Evolutionary conservation across 1,284 basidiomycete genomes (phyloP).

Genomic region (Phaffia rhodozyma): DNA sequence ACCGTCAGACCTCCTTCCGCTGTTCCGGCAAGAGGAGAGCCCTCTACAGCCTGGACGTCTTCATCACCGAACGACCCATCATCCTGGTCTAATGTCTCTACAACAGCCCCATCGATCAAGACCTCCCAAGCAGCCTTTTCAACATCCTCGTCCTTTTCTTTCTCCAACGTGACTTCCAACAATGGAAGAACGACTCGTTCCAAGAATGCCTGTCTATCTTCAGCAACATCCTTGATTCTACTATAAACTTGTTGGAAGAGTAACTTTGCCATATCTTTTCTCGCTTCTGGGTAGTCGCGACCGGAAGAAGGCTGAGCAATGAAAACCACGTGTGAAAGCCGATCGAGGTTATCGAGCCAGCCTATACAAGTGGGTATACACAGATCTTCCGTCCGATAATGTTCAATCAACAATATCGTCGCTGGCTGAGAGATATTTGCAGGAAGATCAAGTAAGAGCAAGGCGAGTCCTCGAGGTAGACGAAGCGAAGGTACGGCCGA

Average conservation of each 20-base stretch:
- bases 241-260: slow-evolving; percentile 36
- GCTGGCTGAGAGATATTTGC: slow-evolving; percentile 34
- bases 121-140: slow-evolving; percentile 30
- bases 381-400: slow-evolving; percentile 36
- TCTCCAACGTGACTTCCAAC: slow-evolving; percentile 32
- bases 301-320: slow-evolving; percentile 19
- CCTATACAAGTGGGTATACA: slow-evolving; percentile 38
- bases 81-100: slow-evolving; percentile 34
- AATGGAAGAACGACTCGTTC: slow-evolving; percentile 36
- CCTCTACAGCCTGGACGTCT: slow-evolving; percentile 17
- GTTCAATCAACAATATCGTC: slow-evolving; percentile 36
- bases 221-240: slow-evolving; percentile 34
- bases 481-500: slow-evolving; percentile 23
- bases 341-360: slow-evolving; percentile 40
- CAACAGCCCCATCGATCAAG: slow-evolving; percentile 33
- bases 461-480: slow-evolving; percentile 31
- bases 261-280: slow-evolving; percentile 29
- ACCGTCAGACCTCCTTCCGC: no score
- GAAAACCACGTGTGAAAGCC: slow-evolving; percentile 36
- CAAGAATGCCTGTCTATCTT: slow-evolving; percentile 33
- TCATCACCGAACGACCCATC: slow-evolving; percentile 27
- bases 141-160: slow-evolving; percentile 32
- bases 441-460: slow-evolving; percentile 34
- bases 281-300: slow-evolving; percentile 24
- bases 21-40: no score